Evolutionary conservation across 768 basidiomycete genomes (phyloP), one percentile per base, ranked within the genome.

Genomic region (Kwoniella sp.): DNA sequence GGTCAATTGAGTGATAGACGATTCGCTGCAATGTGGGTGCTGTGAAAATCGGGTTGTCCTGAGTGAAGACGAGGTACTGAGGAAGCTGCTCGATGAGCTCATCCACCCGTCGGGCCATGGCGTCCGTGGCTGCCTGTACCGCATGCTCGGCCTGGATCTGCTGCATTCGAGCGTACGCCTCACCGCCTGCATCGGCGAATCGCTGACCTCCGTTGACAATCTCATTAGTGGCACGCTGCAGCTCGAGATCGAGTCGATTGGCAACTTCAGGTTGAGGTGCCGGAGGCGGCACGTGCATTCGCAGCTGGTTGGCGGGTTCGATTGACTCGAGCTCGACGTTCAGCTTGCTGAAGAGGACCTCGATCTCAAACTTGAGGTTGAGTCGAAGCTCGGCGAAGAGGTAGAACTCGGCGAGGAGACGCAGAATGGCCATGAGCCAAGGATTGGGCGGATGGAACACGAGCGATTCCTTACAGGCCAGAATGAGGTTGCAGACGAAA

Each of bases 301-400:
- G 80, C 19, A 99, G 78, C 44, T 92, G 80, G 4, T 81, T 84
- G 5, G 90, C 85, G 2, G 87, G 85, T 69, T 93, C 88, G 39
- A 96, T 79, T 6, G 83, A 73, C 67, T 87, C 88, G 25, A 96
- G 80, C 63, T 90, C 85, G 60, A 99, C 82, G 25, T 89, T 84
- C 27, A 99, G 82, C 27, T 83, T 82, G 73, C 90, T 92, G 80
- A 93, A 98, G 17, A 98, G 78, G 32, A 96, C 85, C 75, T 99
- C 95, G 48, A 99, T 98, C 76, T 98, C 95, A 68, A 99, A 99
- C 75, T 96, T 98, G 71, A 91, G 81, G 70, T 96, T 95, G 49
- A 98, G 79, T 76, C 93, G 93, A 56, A 98, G 80, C 63, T 98
- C 92, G 4, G 90, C 93, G 65, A 86, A 92, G 71, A 92, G 88